A percentile compares a stretch with the other conserved stretches of the same genome.
Evolutionary conservation across 225 moss, liverwort and hornwort genomes (phyloP).

Genomic region (Lunularia cruciata): DNA sequence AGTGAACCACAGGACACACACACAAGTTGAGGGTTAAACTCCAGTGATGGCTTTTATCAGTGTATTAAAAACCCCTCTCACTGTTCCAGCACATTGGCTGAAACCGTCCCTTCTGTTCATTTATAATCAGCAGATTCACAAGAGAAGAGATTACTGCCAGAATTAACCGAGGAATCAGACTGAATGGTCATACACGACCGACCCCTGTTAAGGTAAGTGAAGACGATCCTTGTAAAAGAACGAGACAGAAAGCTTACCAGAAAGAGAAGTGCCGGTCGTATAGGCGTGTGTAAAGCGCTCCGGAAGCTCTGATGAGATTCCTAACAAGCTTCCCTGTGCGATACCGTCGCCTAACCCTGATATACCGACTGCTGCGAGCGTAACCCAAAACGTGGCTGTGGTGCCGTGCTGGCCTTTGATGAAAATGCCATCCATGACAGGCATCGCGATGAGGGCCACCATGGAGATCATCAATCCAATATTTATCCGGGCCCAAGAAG

Average conservation of each 20-base stretch:
- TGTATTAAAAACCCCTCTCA: no score
- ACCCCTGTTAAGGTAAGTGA: neutral
- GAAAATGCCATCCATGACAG: conserved; percentile 26
- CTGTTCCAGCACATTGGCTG: no score
- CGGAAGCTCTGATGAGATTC: conserved; percentile 34
- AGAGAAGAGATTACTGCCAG: no score
- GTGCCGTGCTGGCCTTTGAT: conserved; percentile 23
- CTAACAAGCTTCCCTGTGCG: conserved; percentile 34
- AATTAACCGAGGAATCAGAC: neutral
- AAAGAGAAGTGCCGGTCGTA: conserved; percentile 9
- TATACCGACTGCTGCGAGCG: conserved; percentile 26
- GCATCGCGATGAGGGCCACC: conserved; percentile 12
- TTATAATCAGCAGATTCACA: no score
- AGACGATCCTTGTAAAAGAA: neutral
- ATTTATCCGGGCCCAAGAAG: conserved; percentile 36
- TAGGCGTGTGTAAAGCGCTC: conserved; percentile 36
- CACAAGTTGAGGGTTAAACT: neutral
- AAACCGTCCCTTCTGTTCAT: no score
- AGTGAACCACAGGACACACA: no score
- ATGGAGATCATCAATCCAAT: conserved; percentile 21
- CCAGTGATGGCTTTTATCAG: no score
- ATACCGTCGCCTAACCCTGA: conserved; percentile 34
- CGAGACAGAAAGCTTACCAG: conserved; percentile 20
- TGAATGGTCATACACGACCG: neutral
- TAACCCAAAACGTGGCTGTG: conserved; percentile 37